Percentiles rank a stretch among this genome's conserved stretches.
phyloP scores from a whole-genome alignment of 805 yeast species.

The Candida succiphila region DNA sequence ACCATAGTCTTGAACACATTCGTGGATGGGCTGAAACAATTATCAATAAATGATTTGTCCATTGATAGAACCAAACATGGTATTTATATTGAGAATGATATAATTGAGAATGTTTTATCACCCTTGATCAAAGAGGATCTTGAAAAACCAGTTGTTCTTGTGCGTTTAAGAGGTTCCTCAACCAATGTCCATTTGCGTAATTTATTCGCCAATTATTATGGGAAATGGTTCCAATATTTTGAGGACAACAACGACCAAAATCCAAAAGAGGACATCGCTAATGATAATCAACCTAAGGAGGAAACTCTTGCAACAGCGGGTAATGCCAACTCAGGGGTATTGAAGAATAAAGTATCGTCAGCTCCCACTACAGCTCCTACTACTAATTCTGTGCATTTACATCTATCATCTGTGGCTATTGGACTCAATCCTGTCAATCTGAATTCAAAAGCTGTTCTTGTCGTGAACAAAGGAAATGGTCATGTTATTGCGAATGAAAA shows the following conservation, averaged over 20 bases:
- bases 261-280: conserved; percentile 3
- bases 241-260: conserved; percentile 13
- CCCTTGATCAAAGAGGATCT: too few species aligned
- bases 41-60: conserved; percentile 3
- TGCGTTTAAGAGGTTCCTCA: conserved; percentile 25
- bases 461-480: conserved; percentile 43
- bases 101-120: conserved; percentile 24
- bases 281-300: neutral
- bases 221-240: conserved; percentile 44
- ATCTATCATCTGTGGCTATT: conserved; percentile 43
- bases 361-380: neutral
- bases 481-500: conserved; percentile 29
- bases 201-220: conserved; percentile 43
- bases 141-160: too few species aligned
- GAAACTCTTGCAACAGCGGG: neutral
- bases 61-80: neutral
- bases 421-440: conserved; percentile 59
- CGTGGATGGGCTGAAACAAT: conserved; percentile 8
- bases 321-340: too few species aligned
- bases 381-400: conserved; percentile 14
- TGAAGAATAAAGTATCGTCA: too few species aligned
- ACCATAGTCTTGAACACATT: conserved; percentile 9
- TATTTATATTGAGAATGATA: too few species aligned
- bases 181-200: conserved; percentile 38
- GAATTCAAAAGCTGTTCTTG: conserved; percentile 39